These are phyloP conservation scores for Blepharisma japonicum DNA, from an alignment of 73 alveolate species.

Conservation along the genomic window DNA sequence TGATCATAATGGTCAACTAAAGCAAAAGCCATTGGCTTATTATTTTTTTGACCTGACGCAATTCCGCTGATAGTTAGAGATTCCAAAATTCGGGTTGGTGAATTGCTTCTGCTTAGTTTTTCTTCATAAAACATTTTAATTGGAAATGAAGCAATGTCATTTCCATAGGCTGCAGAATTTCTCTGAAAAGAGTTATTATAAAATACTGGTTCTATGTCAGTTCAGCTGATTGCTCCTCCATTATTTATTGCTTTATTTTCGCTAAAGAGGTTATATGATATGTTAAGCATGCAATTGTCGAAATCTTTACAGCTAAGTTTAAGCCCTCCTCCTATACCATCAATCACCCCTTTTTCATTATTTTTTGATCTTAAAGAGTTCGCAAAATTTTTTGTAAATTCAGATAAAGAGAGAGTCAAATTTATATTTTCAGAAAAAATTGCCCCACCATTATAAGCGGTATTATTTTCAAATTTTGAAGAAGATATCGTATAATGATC, in stretches of 20 bases:
- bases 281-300: too few species aligned
- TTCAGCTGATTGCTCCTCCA: slow-evolving; percentile 22
- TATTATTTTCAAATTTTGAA: neutral
- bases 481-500: too few species aligned
- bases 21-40: neutral
- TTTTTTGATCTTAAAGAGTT: neutral
- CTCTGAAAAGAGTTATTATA: neutral
- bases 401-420: neutral
- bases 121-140: neutral
- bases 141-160: slow-evolving; percentile 4
- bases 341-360: neutral
- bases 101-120: too few species aligned
- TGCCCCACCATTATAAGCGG: neutral
- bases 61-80: neutral
- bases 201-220: neutral
- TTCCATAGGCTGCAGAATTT: neutral
- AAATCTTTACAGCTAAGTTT: too few species aligned
- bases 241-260: neutral
- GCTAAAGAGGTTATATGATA: neutral
- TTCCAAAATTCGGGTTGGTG: neutral
- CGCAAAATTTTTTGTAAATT: neutral
- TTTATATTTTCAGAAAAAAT: neutral
- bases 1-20: slow-evolving; percentile 1
- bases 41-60: neutral
- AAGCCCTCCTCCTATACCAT: slow-evolving; percentile 1